Percentiles rank a stretch among this genome's conserved stretches.
Evolutionary conservation across 2,329 filamentous ascomycete genomes (phyloP).

Genomic region (Cytospora schulzeri): DNA sequence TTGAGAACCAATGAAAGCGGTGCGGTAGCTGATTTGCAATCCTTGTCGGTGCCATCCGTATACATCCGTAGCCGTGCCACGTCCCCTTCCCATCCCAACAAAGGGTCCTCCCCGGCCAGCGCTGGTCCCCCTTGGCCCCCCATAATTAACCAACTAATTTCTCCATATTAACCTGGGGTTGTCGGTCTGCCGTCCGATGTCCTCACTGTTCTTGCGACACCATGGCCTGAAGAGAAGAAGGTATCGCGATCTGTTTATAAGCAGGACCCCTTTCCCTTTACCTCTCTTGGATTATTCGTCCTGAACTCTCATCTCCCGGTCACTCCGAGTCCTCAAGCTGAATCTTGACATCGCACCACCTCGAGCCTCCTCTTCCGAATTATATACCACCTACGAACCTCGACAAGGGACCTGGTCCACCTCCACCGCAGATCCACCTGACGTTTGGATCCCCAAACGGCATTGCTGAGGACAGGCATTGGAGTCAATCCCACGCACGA

Average conservation of each 20-base stretch:
- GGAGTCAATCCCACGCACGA: not conserved
- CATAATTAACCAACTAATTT: not conserved
- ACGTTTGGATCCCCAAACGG: not conserved
- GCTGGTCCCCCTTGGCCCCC: not conserved
- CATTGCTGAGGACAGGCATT: not conserved
- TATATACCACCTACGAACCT: not conserved
- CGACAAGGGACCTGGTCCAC: not conserved
- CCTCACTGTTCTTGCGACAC: not conserved
- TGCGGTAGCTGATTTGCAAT: not conserved
- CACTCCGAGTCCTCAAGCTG: not conserved
- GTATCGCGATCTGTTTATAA: not conserved
- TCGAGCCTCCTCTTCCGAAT: not conserved
- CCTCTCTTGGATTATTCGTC: not conserved
- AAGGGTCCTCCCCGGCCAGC: not conserved
- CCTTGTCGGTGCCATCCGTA: not conserved
- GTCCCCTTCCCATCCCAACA: not conserved
- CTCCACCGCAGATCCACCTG: not conserved
- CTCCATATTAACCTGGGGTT: slow-evolving; percentile 2
- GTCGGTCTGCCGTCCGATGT: not conserved
- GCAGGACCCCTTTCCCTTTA: not conserved
- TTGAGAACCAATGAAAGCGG: not conserved
- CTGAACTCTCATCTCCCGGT: not conserved
- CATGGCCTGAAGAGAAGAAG: not conserved
- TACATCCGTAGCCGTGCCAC: not conserved
- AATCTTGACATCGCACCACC: not conserved